Conservation (phyloP, 75 land plant genomes). For the Picea sitchensis region DNA sequence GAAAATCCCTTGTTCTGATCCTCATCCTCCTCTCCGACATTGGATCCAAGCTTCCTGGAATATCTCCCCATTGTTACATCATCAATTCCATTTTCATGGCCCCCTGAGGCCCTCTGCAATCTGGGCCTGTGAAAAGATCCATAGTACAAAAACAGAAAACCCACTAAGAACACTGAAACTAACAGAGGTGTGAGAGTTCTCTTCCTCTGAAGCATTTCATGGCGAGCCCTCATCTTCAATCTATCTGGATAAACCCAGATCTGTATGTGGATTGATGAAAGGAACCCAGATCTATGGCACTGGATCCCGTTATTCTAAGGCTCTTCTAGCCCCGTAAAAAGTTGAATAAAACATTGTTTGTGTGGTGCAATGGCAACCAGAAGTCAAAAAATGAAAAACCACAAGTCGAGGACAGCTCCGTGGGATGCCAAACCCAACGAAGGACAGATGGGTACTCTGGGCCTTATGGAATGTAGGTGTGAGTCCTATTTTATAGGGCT, state of each 20-base stretch:
- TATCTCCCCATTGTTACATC: constrained; percentile 15
- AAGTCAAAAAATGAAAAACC: no score
- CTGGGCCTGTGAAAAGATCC: constrained; percentile 22
- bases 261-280: neutral
- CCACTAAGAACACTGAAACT: constrained; percentile 13
- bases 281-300: constrained; percentile 1
- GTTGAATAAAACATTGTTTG: neutral
- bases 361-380: neutral
- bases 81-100: constrained; percentile 33
- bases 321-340: neutral
- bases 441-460: neutral
- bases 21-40: constrained; percentile 19
- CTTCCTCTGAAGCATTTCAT: constrained; percentile 36
- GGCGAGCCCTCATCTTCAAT: constrained; percentile 26
- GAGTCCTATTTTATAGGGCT: neutral
- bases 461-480: neutral
- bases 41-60: constrained; percentile 17
- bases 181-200: constrained; percentile 19
- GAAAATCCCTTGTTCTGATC: constrained; percentile 5
- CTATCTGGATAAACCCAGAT: neutral
- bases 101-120: constrained; percentile 10
- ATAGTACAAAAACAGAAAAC: constrained; percentile 23
- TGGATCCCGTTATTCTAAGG: neutral
- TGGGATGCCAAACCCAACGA: neutral
- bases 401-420: neutral